Base-by-base conservation (phyloP, 2,329 filamentous ascomycete genomes). In the Ceratocystis ficicola region DNA sequence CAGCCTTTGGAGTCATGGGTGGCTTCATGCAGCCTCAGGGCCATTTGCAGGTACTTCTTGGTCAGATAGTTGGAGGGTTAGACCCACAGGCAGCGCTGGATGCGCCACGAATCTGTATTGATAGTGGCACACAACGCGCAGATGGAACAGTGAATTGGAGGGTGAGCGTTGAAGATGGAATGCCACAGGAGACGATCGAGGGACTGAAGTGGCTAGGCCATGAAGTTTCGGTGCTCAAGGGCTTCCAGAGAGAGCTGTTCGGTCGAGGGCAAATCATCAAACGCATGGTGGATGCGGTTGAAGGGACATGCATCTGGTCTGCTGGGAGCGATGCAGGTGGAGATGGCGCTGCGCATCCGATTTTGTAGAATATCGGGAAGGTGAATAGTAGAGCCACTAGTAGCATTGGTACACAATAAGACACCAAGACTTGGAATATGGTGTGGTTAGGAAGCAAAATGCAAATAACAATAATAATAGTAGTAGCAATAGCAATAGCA, bases 11-110 rank as follows among this genome's bases (percentile, higher is more conserved):
- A 64, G 93, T 97, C 68, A 97, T 97, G 94, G 94, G 94, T 64
- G 93, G 91, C 1, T 97, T 95, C 76, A 97, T 97, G 89, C 94
- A 99, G 77, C 94, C 94, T 0, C 94, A 97, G 75, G 94, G 93
- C 25, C 94, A 97, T 68, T 86, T 97, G 0, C 94, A 97, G 75
- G 91, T 96, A 0, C 77, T 99, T 8, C 79, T 97, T 1, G 95
- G 95, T 70, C 92, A 95, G 82, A 76, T 95, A 0, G 84, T 91
- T 0, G 95, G 92, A 71, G 85, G 86, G 1, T 80, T 90, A 64
- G 87, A 86, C 69, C 91, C 92, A 0, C 94, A 99, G 75, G 85
- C 90, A 67, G 91, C 93, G 2, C 81, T 97, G 0, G 94, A 99
- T 73, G 88, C 93, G 2, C 93, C 94, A 17, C 81, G 94, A n/a